Conservation (phyloP, 495 filamentous ascomycete species). For the Letharia lupina region DNA sequence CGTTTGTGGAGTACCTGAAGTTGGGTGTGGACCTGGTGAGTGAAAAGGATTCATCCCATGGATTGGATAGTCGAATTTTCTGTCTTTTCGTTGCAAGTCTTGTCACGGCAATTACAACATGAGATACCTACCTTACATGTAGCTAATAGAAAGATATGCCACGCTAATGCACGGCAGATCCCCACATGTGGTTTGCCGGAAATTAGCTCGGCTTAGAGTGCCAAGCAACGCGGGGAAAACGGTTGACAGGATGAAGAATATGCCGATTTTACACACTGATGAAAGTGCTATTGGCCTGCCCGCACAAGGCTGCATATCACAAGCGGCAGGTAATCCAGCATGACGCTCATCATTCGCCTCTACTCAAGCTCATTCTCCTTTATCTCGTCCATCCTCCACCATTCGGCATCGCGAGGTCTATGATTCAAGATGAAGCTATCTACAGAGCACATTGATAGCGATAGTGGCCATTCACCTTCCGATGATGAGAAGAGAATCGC, state of each 20-base stretch:
- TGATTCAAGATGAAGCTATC: slow-evolving; percentile 7
- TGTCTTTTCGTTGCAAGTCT: too few relatives aligned
- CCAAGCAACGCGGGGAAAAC: neutral
- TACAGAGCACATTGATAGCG: slow-evolving; percentile 11
- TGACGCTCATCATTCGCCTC: neutral
- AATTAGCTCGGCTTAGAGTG: neutral
- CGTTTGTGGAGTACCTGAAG: too few relatives aligned
- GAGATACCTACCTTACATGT: too few relatives aligned
- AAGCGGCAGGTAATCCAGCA: neutral
- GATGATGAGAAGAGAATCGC: slow-evolving; percentile 26
- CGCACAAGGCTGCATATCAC: neutral
- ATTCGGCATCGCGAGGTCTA: neutral
- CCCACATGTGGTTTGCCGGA: neutral
- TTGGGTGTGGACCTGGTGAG: too few relatives aligned
- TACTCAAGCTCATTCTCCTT: neutral
- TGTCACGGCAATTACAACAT: too few relatives aligned
- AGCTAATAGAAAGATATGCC: too few relatives aligned
- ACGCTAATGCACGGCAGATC: neutral
- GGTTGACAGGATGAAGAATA: neutral
- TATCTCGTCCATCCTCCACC: neutral
- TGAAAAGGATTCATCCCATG: too few relatives aligned
- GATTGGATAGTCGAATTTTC: too few relatives aligned
- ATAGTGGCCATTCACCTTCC: slow-evolving; percentile 22
- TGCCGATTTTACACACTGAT: too few relatives aligned
- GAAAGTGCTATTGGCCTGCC: neutral